phyloP scores from a whole-genome alignment of 2,329 filamentous ascomycete genomes.

The Verticillium nonalfalfae region DNA sequence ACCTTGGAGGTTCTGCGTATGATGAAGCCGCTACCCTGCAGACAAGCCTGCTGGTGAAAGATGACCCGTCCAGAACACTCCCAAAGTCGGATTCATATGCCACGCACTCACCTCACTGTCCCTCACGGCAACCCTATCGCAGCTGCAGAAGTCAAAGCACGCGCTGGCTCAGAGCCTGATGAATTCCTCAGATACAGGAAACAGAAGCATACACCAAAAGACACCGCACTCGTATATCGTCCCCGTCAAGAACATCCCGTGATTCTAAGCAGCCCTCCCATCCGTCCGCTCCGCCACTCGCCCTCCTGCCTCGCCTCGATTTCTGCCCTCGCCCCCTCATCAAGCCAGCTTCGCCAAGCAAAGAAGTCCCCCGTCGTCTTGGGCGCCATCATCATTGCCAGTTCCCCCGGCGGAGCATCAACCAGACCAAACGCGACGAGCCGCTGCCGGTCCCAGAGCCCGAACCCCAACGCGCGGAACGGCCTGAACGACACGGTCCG shows the following conservation, averaged over 20 bases:
- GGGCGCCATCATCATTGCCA: neutral
- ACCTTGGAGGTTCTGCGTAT: too few relatives aligned
- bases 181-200: neutral
- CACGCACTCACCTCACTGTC: too few relatives aligned
- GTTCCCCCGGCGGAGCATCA: neutral
- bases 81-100: too few relatives aligned
- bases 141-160: neutral
- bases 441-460: neutral
- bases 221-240: neutral
- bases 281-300: neutral
- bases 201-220: neutral
- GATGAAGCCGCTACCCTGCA: too few relatives aligned
- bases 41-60: too few relatives aligned
- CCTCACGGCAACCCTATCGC: too few relatives aligned
- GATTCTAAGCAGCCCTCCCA: neutral
- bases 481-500: neutral
- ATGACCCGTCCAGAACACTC: too few relatives aligned
- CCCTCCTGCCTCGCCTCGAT: neutral
- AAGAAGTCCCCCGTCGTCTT: neutral
- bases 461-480: neutral
- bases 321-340: neutral
- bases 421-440: neutral
- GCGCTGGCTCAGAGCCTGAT: neutral
- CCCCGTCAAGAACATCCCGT: neutral
- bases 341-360: neutral